A percentile compares a stretch with the other conserved stretches of the same genome.
These are phyloP conservation scores for Septoria petroselini DNA, from an alignment of 2,329 filamentous ascomycete species.

Conservation along the genomic window DNA sequence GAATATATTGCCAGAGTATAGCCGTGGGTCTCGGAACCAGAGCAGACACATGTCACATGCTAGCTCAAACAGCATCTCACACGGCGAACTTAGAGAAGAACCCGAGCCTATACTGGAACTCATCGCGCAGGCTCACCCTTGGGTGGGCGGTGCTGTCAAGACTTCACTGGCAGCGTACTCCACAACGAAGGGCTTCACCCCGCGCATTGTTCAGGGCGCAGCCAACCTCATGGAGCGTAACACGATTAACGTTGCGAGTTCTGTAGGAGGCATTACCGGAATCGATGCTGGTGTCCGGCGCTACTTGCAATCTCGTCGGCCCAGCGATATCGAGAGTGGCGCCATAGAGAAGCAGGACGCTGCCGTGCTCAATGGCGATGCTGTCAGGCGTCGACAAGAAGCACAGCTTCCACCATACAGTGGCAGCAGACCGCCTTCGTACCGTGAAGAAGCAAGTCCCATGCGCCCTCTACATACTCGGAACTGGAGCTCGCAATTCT, in stretches of 20 bases:
- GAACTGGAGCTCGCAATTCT: slow-evolving; percentile 65
- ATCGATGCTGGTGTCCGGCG: slow-evolving; percentile 83
- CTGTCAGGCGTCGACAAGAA: slow-evolving; percentile 44
- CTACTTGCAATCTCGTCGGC: slow-evolving; percentile 64
- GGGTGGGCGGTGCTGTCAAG: slow-evolving; percentile 73
- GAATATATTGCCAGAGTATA: slow-evolving; percentile 39
- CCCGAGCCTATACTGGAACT: slow-evolving; percentile 81
- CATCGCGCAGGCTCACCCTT: slow-evolving; percentile 81
- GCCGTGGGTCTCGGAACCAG: slow-evolving; percentile 39
- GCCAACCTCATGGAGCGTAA: slow-evolving; percentile 89
- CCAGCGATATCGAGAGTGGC: slow-evolving; percentile 49
- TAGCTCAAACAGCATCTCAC: slow-evolving; percentile 16
- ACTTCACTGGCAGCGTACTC: slow-evolving; percentile 82
- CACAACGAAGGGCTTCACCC: slow-evolving; percentile 84
- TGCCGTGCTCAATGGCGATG: slow-evolving; percentile 50
- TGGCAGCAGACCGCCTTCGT: slow-evolving; percentile 54
- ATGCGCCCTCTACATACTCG: slow-evolving; percentile 42
- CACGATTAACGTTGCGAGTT: slow-evolving; percentile 80
- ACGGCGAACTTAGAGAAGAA: slow-evolving; percentile 41
- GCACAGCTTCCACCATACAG: slow-evolving; percentile 85
- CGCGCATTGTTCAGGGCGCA: slow-evolving; percentile 77
- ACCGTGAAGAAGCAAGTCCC: slow-evolving; percentile 37
- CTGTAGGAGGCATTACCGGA: slow-evolving; percentile 78
- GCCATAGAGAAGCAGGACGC: slow-evolving; percentile 35
- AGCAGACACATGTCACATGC: slow-evolving; percentile 31